Conservation (phyloP, 2,329 filamentous ascomycete genomes). For the Lachnum nothofagi region DNA sequence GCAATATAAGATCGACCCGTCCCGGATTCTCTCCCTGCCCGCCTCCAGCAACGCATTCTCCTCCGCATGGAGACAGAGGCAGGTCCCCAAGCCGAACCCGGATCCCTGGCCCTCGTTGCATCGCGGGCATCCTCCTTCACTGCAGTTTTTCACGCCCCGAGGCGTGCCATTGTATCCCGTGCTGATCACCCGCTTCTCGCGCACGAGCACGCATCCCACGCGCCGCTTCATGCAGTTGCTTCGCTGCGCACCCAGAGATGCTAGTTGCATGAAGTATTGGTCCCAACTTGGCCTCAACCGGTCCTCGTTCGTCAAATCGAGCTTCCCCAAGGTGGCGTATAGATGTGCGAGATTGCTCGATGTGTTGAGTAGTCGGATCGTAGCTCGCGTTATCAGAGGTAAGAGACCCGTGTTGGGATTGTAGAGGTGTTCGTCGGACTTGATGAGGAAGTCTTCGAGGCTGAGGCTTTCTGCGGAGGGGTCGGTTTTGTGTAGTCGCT, state of each 20-base stretch:
- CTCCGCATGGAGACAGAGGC: slow-evolving; percentile 94
- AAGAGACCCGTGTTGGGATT: slow-evolving; percentile 59
- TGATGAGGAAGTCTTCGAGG: slow-evolving; percentile 44
- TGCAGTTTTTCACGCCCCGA: slow-evolving; percentile 80
- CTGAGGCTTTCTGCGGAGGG: slow-evolving; percentile 20
- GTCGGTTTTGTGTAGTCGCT: slow-evolving; percentile 39
- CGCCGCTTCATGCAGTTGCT: slow-evolving; percentile 98
- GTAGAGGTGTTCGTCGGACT: slow-evolving; percentile 60
- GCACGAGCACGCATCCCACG: slow-evolving; percentile 88
- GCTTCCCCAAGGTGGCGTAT: slow-evolving; percentile 63
- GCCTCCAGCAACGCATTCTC: slow-evolving; percentile 96
- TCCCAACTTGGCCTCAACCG: slow-evolving; percentile 90
- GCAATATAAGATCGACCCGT: slow-evolving; percentile 81
- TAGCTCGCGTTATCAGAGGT: slow-evolving; percentile 72
- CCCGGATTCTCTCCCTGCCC: slow-evolving; percentile 80
- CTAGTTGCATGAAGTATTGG: slow-evolving; percentile 96
- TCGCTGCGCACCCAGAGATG: slow-evolving; percentile 80
- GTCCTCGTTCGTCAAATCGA: slow-evolving; percentile 72
- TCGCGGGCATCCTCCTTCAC: slow-evolving; percentile 80
- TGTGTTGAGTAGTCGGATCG: slow-evolving; percentile 82
- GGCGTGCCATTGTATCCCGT: slow-evolving; percentile 99
- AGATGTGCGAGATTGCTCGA: slow-evolving; percentile 67
- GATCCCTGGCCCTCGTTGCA: slow-evolving; percentile 72
- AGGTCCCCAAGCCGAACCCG: slow-evolving; percentile 75
- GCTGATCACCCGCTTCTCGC: slow-evolving; percentile 79